These are phyloP conservation scores for Serendipita sp. DNA, from an alignment of 768 basidiomycete genomes.

Conservation along the genomic window DNA sequence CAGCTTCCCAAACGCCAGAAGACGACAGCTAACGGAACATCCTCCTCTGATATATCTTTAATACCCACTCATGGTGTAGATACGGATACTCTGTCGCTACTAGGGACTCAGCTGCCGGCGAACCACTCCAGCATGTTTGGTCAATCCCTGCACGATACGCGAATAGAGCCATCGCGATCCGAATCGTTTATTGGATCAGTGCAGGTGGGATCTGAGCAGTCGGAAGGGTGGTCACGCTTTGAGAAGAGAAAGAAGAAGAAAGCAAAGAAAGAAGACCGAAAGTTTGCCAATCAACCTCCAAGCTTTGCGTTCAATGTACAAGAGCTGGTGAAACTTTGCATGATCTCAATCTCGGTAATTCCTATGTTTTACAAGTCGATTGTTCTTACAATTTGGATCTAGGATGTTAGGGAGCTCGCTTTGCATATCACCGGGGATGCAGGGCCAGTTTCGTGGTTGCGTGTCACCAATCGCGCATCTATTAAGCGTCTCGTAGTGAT, in stretches of 20 bases:
- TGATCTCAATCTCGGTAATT: neutral
- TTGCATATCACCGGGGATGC: slow-evolving; percentile 70
- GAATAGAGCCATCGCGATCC: too few species aligned
- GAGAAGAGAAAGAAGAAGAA: slow-evolving; percentile 63
- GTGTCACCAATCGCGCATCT: slow-evolving; percentile 60
- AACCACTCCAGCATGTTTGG: neutral
- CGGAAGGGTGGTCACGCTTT: slow-evolving; percentile 46
- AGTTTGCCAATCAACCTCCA: slow-evolving; percentile 22
- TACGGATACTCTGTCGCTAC: too few species aligned
- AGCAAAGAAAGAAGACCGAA: slow-evolving; percentile 37
- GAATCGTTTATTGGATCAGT: too few species aligned
- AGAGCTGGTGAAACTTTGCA: neutral
- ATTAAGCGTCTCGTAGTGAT: slow-evolving; percentile 68
- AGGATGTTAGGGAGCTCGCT: slow-evolving; percentile 82
- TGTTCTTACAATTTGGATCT: neutral
- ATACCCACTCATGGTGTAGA: too few species aligned
- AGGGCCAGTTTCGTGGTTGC: slow-evolving; percentile 75
- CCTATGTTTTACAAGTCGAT: neutral
- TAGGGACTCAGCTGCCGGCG: neutral
- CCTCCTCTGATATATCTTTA: too few species aligned
- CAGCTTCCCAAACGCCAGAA: neutral
- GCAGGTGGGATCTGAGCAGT: neutral
- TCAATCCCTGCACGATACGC: too few species aligned
- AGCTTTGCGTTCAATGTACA: neutral
- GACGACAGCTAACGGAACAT: neutral